These are phyloP conservation scores for Phytophthora megakarya DNA, from an alignment of 352 stramenopile genomes.

Conservation along the genomic window DNA sequence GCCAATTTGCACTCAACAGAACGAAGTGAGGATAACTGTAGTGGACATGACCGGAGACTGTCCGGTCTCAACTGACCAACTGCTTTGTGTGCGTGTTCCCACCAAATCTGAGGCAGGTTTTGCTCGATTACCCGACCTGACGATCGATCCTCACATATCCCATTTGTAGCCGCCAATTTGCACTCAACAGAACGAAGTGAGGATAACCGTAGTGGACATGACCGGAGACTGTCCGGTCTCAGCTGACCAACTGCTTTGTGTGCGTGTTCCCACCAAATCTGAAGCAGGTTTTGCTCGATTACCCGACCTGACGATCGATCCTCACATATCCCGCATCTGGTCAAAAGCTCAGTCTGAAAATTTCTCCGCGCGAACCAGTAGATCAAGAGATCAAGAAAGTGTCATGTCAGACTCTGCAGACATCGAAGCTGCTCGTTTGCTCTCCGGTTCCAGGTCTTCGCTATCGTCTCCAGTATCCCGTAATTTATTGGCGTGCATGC, in stretches of 20 bases:
- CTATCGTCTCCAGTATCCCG: slow-evolving; percentile 10
- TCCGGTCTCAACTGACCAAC: slow-evolving; percentile 5
- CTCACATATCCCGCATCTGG: slow-evolving; percentile 12
- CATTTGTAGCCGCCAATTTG: too few species aligned
- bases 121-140: too few species aligned
- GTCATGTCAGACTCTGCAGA: slow-evolving; percentile 14
- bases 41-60: neutral
- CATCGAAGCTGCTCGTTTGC: slow-evolving; percentile 13
- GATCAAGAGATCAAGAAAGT: neutral
- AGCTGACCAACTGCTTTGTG: slow-evolving; percentile 19
- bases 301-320: slow-evolving; percentile 18
- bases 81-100: slow-evolving; percentile 15
- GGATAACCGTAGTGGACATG: neutral
- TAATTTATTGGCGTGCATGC: slow-evolving; percentile 24
- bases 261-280: slow-evolving; percentile 10
- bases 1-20: too few species aligned
- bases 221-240: neutral
- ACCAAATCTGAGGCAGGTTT: slow-evolving; percentile 15
- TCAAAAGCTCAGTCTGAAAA: slow-evolving; percentile 18
- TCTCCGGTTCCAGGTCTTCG: slow-evolving; percentile 7
- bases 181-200: too few species aligned
- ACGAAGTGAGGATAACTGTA: too few species aligned
- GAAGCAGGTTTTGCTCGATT: slow-evolving; percentile 3
- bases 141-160: neutral
- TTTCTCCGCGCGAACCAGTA: slow-evolving; percentile 1